A percentile compares a stretch with the other conserved stretches of the same genome.
Conservation (phyloP, 495 filamentous ascomycete species). For the Rhizodiscina lignyota region DNA sequence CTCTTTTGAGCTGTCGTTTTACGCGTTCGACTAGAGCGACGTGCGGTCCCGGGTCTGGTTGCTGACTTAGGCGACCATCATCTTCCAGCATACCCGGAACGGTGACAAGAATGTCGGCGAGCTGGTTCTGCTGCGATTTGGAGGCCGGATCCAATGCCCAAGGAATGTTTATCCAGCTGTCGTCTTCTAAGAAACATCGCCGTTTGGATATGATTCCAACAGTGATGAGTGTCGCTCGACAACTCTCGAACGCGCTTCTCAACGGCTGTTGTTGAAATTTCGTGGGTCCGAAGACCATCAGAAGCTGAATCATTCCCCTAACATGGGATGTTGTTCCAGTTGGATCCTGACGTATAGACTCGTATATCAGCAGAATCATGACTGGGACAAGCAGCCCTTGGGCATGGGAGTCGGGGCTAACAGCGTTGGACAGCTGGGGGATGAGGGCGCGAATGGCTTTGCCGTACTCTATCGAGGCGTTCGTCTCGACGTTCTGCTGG, state of each 20-base stretch:
- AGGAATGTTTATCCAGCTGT: constrained; percentile 4
- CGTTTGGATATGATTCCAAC: constrained; percentile 4
- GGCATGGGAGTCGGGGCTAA: constrained; percentile 3
- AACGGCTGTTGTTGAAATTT: constrained; percentile 5
- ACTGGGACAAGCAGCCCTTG: constrained; percentile 4
- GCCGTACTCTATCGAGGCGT: constrained; percentile 6
- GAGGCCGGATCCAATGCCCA: constrained; percentile 4
- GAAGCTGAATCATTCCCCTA: constrained; percentile 4
- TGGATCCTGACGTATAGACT: constrained; percentile 6
- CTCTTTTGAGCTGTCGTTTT: neutral
- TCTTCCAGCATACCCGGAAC: constrained; percentile 6
- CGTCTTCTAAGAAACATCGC: constrained; percentile 3
- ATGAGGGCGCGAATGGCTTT: constrained; percentile 3
- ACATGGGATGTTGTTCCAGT: constrained; percentile 3
- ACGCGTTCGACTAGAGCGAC: constrained; percentile 1
- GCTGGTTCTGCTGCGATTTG: constrained; percentile 6
- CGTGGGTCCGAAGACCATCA: constrained; percentile 3
- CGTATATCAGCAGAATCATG: constrained; percentile 8
- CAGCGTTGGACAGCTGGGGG: constrained; percentile 2
- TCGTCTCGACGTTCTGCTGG: constrained; percentile 5
- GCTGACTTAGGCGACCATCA: constrained; percentile 1
- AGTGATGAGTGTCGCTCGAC: constrained; percentile 4
- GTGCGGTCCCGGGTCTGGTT: neutral
- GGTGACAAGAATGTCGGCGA: constrained; percentile 6
- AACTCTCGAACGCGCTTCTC: constrained; percentile 6